Percentiles rank a stretch among this genome's conserved stretches.
phyloP scores from a whole-genome alignment of 225 moss, liverwort and hornwort species.

The Polytrichum formosum region DNA sequence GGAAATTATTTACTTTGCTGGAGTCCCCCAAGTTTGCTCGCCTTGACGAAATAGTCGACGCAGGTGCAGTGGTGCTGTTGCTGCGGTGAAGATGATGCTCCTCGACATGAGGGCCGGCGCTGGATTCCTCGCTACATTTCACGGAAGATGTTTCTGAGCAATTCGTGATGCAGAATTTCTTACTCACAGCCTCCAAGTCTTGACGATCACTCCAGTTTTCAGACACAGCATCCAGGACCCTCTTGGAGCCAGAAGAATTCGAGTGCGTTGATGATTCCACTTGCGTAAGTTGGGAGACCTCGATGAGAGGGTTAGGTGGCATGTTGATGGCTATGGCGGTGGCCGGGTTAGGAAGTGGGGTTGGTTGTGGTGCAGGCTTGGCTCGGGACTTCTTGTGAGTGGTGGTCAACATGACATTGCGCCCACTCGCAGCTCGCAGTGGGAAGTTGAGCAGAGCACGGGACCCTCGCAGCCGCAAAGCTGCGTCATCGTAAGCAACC shows the following conservation, averaged over 20 bases:
- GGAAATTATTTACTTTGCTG: constrained; percentile 10
- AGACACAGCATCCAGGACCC: background rate
- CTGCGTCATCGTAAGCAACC: constrained; percentile 52
- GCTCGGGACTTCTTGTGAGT: background rate
- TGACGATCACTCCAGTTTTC: background rate
- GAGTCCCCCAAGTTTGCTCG: constrained; percentile 5
- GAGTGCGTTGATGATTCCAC: background rate
- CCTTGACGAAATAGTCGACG: constrained; percentile 22
- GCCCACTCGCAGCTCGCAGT: constrained; percentile 45
- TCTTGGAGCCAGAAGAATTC: background rate
- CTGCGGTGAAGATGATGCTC: no score
- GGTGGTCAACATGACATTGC: constrained; percentile 39
- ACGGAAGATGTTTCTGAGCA: background rate
- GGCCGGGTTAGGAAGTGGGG: background rate
- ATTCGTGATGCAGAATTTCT: background rate
- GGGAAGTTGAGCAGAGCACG: constrained; percentile 61
- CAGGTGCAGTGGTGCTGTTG: no score
- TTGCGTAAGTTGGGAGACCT: background rate
- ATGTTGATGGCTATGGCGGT: background rate
- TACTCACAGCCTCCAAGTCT: background rate
- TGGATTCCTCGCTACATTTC: no score
- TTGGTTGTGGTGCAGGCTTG: background rate
- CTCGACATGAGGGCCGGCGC: no score
- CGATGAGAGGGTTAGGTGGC: constrained; percentile 14
- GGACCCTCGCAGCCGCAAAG: constrained; percentile 48